These are phyloP conservation scores for Pseudozyma flocculosa DNA, from an alignment of 1,284 basidiomycete species.

Conservation along the genomic window DNA sequence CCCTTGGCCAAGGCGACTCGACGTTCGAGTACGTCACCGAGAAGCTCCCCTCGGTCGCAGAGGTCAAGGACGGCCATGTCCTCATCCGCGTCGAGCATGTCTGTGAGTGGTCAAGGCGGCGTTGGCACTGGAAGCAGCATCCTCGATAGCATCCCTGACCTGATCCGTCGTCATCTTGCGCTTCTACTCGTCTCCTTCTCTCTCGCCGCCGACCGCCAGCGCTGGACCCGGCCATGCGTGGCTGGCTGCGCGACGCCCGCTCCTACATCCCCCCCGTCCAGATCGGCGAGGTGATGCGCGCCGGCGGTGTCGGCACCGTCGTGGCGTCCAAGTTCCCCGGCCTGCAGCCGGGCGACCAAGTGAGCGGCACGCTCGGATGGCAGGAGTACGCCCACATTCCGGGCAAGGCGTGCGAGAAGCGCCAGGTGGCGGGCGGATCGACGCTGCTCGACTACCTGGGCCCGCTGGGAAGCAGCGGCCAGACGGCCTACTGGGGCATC, in stretches of 20 bases:
- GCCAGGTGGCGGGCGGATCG: constrained; percentile 15
- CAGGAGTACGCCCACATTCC: constrained; percentile 36
- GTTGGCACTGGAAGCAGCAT: no score
- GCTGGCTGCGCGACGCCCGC: constrained; percentile 70
- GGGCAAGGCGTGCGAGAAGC: constrained; percentile 33
- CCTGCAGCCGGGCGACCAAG: constrained; percentile 36
- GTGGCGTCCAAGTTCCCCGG: constrained; percentile 58
- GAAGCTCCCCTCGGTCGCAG: constrained; percentile 19
- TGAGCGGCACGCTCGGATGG: constrained; percentile 40
- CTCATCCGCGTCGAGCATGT: constrained; percentile 54
- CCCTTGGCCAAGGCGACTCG: constrained; percentile 32
- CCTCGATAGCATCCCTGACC: no score
- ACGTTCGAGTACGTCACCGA: constrained; percentile 42
- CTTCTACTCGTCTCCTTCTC: no score
- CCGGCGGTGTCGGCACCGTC: constrained; percentile 70
- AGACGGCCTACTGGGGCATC: constrained; percentile 58
- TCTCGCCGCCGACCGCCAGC: background rate
- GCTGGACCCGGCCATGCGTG: constrained; percentile 67
- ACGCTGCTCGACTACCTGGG: constrained; percentile 53
- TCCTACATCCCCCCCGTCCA: constrained; percentile 66
- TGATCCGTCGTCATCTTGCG: no score
- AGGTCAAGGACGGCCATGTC: constrained; percentile 46
- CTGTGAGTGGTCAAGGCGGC: constrained; percentile 5
- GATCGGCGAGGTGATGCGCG: constrained; percentile 79
- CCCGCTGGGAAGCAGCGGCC: constrained; percentile 53